Evolutionary conservation across 805 yeast genomes (phyloP), one percentile per base, ranked within the genome.

Genomic region (Kodamaea neixiangensis): DNA sequence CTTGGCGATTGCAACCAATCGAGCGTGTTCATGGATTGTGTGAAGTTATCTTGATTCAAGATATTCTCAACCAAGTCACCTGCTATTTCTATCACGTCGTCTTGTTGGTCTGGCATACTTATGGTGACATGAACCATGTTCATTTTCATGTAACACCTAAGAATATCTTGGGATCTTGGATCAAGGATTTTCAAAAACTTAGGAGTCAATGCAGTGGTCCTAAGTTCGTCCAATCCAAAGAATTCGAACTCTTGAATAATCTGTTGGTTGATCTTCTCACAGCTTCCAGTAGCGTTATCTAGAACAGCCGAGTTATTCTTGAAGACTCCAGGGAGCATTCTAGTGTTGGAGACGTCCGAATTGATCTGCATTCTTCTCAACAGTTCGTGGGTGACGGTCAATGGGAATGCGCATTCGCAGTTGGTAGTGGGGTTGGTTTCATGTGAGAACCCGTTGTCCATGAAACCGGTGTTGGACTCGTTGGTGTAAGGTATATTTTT

Each of bases 1-100:
- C 42, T 44, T 2, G 59, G 52, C 2, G 60, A 42, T 15, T 51
- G 52, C 4, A 61, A 19, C 65, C 62, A 60, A 38, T 61, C 55
- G 5, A 59, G 3, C 17, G 49, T 47, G 48, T 56, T 56, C 57
- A 64, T 62, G 39, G 60, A 54, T 7, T 44, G 55, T 7, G 59
- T 58, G 40, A 62, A 66, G 38, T 57, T 37, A 38, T 56, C 64
- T 46, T 64, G 69, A 25, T 64, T 41, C 10, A 55, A 6, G 13
- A 63, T 61, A 48, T 58, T 58, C 3, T 63, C 63, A n/a, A 64
- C 69, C 31, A 66, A 55, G 46, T 66, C 67, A 37, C 60, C 68
- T 5, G 51, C 43, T 6, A 59, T 35, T 18, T 48, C 51, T 17
- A 48, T 19, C 19, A 20, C 38, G n/a, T 39, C 40, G 7, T 15